phyloP scores from a whole-genome alignment of 2,329 filamentous ascomycete genomes.

The Hypoxylon sp. region DNA sequence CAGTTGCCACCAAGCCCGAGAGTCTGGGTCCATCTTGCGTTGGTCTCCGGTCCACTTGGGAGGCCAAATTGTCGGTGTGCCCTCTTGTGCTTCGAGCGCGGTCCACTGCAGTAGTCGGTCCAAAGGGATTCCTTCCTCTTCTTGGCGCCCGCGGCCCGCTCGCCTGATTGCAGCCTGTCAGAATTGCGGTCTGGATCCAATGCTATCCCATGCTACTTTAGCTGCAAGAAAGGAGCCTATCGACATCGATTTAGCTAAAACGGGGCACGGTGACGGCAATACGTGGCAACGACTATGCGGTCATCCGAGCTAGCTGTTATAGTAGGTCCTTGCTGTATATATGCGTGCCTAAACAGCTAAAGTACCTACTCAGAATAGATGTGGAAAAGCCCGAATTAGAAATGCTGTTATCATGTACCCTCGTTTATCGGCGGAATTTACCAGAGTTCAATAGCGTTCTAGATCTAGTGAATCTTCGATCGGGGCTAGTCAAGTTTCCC shows the following conservation, averaged over 20 bases:
- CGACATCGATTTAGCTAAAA: slow-evolving; percentile 16
- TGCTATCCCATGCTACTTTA: slow-evolving; percentile 22
- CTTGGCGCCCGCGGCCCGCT: slow-evolving; percentile 41
- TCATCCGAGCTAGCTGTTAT: slow-evolving; percentile 36
- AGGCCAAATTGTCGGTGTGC: slow-evolving; percentile 44
- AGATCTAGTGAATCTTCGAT: slow-evolving; percentile 1
- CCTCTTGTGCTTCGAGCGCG: slow-evolving; percentile 33
- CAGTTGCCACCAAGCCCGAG: slow-evolving; percentile 39
- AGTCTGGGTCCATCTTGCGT: slow-evolving; percentile 41
- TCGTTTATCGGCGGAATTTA: slow-evolving; percentile 19
- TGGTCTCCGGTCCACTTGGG: slow-evolving; percentile 17
- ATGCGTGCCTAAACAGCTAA: slow-evolving; percentile 6
- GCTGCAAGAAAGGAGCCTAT: slow-evolving; percentile 31
- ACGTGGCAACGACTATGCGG: slow-evolving; percentile 43
- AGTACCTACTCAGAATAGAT: slow-evolving; percentile 7
- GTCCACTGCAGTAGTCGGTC: slow-evolving; percentile 37
- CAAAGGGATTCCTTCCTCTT: slow-evolving; percentile 34
- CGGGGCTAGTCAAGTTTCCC: background rate
- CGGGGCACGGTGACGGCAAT: slow-evolving; percentile 26
- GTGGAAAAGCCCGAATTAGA: slow-evolving; percentile 16
- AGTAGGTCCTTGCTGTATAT: slow-evolving; percentile 20
- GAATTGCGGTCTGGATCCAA: slow-evolving; percentile 44
- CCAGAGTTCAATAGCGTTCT: slow-evolving; percentile 2
- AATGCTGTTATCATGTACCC: background rate
- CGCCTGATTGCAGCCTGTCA: slow-evolving; percentile 41